A percentile compares a stretch with the other conserved stretches of the same genome.
Conservation (phyloP, 2,329 filamentous ascomycete genomes). For the Elsinoe australis region DNA sequence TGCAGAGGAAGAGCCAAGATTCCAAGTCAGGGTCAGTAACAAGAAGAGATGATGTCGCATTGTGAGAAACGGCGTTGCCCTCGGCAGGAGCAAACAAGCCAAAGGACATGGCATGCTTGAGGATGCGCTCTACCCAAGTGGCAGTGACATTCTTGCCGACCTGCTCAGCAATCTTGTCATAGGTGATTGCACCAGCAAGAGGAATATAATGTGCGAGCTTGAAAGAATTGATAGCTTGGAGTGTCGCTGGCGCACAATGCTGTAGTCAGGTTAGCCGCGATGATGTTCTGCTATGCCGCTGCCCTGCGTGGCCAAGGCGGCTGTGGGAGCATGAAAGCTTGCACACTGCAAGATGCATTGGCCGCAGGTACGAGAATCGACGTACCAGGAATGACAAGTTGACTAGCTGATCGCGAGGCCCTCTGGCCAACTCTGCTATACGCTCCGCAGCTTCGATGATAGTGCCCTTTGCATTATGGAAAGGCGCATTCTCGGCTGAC, state of each 20-base stretch:
- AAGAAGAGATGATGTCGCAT: conserved; percentile 21
- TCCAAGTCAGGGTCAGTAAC: conserved; percentile 24
- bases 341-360: neutral
- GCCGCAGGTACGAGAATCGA: neutral
- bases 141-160: conserved; percentile 18
- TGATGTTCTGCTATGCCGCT: neutral
- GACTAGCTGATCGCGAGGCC: conserved; percentile 16
- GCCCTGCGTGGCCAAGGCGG: conserved; percentile 12
- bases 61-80: conserved; percentile 21
- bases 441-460: conserved; percentile 18
- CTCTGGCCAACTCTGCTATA: conserved; percentile 15
- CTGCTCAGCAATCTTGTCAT: conserved; percentile 16
- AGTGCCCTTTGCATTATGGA: conserved; percentile 17
- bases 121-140: conserved; percentile 21
- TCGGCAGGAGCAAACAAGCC: conserved; percentile 21
- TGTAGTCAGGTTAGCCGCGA: conserved; percentile 6
- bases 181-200: conserved; percentile 14
- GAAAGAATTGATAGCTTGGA: conserved; percentile 16
- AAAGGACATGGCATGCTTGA: conserved; percentile 22
- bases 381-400: conserved; percentile 17
- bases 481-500: conserved; percentile 17
- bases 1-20: conserved; percentile 22
- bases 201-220: conserved; percentile 14
- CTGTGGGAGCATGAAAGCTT: conserved; percentile 6
- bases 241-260: conserved; percentile 18